These are phyloP conservation scores for Manihot esculenta DNA, from an alignment of 441 rosid genomes.

Conservation along the genomic window DNA sequence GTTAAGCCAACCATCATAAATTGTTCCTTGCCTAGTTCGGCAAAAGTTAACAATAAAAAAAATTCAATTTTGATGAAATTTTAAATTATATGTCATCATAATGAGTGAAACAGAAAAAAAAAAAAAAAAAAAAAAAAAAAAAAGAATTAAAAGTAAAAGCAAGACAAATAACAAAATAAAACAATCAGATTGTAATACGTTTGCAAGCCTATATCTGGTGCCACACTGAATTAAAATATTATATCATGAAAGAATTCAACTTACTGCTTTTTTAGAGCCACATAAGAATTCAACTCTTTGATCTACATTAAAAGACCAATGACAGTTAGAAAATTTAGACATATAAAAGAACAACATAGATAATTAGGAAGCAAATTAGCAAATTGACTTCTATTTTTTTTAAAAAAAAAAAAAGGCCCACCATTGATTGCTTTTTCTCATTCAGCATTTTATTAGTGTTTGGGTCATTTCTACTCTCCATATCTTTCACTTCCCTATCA, in stretches of 20 bases:
- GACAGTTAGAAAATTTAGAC: slow-evolving; percentile 23
- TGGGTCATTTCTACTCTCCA: slow-evolving; percentile 62
- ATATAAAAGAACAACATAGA: background rate
- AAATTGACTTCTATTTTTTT: background rate
- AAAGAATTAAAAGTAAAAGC: background rate
- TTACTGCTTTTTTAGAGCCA: slow-evolving; percentile 87
- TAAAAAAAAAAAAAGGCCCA: slow-evolving; percentile 16
- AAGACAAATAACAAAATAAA: background rate
- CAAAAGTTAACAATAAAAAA: background rate
- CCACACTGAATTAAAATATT: slow-evolving; percentile 1
- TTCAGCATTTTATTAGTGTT: slow-evolving; percentile 63
- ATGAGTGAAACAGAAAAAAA: background rate
- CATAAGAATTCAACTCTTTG: slow-evolving; percentile 92
- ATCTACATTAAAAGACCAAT: slow-evolving; percentile 54
- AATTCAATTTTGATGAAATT: background rate
- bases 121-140: background rate
- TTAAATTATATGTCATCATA: background rate
- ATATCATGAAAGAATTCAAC: slow-evolving; percentile 24
- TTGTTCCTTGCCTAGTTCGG: background rate
- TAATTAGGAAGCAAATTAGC: background rate
- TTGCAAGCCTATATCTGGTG: background rate
- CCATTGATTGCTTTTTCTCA: slow-evolving; percentile 91
- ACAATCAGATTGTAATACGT: background rate
- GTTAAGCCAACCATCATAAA: background rate
- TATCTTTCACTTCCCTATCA: slow-evolving; percentile 71